Conservation (phyloP, 2,329 filamentous ascomycete species). For the Beauveria sp. region DNA sequence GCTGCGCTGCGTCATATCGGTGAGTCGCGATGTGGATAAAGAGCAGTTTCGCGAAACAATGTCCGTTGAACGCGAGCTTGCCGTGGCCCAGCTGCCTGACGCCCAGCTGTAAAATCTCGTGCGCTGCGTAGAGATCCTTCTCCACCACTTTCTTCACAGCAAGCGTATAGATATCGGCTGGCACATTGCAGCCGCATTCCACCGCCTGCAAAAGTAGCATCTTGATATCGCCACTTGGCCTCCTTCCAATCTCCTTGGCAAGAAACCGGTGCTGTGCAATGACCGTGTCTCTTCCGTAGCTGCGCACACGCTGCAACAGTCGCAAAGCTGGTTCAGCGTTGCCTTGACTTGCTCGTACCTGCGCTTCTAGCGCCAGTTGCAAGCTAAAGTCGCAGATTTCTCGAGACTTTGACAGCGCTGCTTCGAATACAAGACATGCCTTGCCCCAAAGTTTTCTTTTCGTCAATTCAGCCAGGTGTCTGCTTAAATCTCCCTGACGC, state of each 20-base stretch:
- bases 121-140: constrained; percentile 22
- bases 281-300: neutral
- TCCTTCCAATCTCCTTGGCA: neutral
- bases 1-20: constrained; percentile 24
- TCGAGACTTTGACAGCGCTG: neutral
- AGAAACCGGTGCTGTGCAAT: neutral
- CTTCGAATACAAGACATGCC: neutral
- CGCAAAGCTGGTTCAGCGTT: neutral
- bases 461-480: neutral
- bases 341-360: neutral
- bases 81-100: constrained; percentile 29
- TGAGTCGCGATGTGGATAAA: constrained; percentile 25
- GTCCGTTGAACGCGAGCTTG: constrained; percentile 28
- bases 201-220: neutral
- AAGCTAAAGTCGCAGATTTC: neutral
- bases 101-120: constrained; percentile 27
- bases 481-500: neutral
- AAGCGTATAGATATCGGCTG: constrained; percentile 30
- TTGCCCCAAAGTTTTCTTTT: neutral
- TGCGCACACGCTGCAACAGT: neutral
- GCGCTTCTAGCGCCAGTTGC: neutral
- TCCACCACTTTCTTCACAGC: constrained; percentile 25
- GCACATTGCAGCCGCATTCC: constrained; percentile 22
- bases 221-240: neutral
- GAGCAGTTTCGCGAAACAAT: constrained; percentile 32